Conservation (phyloP, 192 early-diverging fungal species). For the Coemansia sp. region DNA sequence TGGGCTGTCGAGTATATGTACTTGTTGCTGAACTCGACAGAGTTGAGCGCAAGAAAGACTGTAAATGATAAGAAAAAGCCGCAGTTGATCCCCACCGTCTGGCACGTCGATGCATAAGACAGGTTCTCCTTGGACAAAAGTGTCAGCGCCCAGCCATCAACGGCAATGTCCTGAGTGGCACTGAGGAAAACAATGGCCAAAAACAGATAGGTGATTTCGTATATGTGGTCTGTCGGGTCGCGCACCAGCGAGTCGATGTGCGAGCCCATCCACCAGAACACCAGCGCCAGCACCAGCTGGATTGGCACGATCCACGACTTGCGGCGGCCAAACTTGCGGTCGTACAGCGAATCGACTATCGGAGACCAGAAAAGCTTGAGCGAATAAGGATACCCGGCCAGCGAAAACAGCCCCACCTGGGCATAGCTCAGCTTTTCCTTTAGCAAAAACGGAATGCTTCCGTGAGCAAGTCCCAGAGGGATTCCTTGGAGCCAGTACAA, state of each 20-base stretch:
- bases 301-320: slow-evolving; percentile 99
- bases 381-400: slow-evolving; percentile 96
- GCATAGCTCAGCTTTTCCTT: slow-evolving; percentile 91
- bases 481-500: slow-evolving; percentile 91
- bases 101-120: slow-evolving; percentile 89
- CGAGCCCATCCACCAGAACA: slow-evolving; percentile 78
- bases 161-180: slow-evolving; percentile 88
- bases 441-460: slow-evolving; percentile 91
- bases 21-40: slow-evolving; percentile 91
- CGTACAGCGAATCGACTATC: slow-evolving; percentile 90
- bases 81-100: slow-evolving; percentile 95
- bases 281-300: slow-evolving; percentile 78
- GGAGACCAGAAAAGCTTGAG: slow-evolving; percentile 99
- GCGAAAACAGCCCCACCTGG: slow-evolving; percentile 91
- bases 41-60: slow-evolving; percentile 95
- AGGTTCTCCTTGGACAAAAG: slow-evolving; percentile 89
- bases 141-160: slow-evolving; percentile 91
- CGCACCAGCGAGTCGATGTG: slow-evolving; percentile 74
- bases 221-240: slow-evolving; percentile 50
- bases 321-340: slow-evolving; percentile 79
- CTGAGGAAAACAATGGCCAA: slow-evolving; percentile 87
- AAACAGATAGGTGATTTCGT: slow-evolving; percentile 74
- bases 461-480: slow-evolving; percentile 88
- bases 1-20: slow-evolving; percentile 71
- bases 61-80: slow-evolving; percentile 97